These are phyloP conservation scores for Alternaria panax DNA, from an alignment of 2,329 filamentous ascomycete species.

Conservation along the genomic window DNA sequence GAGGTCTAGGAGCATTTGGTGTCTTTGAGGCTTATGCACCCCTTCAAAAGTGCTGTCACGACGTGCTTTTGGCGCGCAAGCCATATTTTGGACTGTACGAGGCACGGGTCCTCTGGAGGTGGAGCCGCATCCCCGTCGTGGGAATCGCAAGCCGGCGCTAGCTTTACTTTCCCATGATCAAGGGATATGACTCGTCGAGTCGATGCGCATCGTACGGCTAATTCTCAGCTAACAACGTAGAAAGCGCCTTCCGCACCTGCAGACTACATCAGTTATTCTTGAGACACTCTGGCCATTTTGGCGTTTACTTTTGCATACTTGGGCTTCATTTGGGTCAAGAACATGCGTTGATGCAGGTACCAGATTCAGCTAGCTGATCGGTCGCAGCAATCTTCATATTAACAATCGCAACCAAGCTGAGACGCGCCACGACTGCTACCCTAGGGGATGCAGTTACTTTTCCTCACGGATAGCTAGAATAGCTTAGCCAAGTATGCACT, in stretches of 20 bases:
- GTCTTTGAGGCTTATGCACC: slow-evolving; percentile 2
- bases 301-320: not conserved
- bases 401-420: not conserved
- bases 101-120: not conserved
- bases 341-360: not conserved
- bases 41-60: not conserved
- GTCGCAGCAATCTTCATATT: not conserved
- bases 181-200: not conserved
- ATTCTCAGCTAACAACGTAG: not conserved
- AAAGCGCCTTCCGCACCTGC: not conserved
- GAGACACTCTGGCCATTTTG: not conserved
- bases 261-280: not conserved
- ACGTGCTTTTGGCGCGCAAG: not conserved
- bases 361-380: not conserved
- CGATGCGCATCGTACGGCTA: not conserved
- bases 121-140: not conserved
- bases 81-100: not conserved
- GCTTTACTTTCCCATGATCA: not conserved
- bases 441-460: not conserved
- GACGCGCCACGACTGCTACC: not conserved
- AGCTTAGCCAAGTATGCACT: not conserved
- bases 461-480: not conserved
- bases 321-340: not conserved
- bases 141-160: not conserved
- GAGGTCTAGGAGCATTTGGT: not conserved